A percentile compares a stretch with the other conserved stretches of the same genome.
phyloP scores from a whole-genome alignment of 129 eudicot species.

The Lonicera japonica region DNA sequence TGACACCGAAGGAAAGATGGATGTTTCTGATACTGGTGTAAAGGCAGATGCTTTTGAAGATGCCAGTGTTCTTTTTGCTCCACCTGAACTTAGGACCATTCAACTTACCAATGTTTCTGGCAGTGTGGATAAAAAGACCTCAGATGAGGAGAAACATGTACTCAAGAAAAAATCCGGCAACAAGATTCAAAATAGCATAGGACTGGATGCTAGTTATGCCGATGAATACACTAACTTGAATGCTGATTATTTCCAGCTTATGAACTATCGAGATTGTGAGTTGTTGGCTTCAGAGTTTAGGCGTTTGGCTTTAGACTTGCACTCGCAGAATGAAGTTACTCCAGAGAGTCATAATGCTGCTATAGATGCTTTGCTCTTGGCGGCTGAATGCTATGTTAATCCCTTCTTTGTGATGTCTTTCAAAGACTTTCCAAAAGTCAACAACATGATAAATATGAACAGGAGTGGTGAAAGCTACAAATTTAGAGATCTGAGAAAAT shows the following conservation, averaged over 20 bases:
- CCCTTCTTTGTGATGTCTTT: slow-evolving; percentile 67
- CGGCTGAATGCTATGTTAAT: slow-evolving; percentile 89
- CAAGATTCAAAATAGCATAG: slow-evolving; percentile 10
- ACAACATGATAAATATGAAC: slow-evolving; percentile 7
- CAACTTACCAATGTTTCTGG: slow-evolving; percentile 40
- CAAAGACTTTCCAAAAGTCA: slow-evolving; percentile 25
- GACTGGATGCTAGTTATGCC: slow-evolving; percentile 16
- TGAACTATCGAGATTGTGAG: slow-evolving; percentile 67
- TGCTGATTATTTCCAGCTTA: slow-evolving; percentile 70
- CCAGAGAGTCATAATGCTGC: slow-evolving; percentile 80
- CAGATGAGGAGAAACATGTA: slow-evolving; percentile 37
- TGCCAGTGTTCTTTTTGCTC: slow-evolving; percentile 72
- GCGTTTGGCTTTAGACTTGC: slow-evolving; percentile 77
- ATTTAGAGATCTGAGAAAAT: slow-evolving; percentile 41
- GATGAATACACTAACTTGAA: slow-evolving; percentile 40
- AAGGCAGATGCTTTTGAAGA: slow-evolving; percentile 60
- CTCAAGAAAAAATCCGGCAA: slow-evolving; percentile 18
- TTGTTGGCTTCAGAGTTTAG: slow-evolving; percentile 79
- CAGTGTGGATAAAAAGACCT: slow-evolving; percentile 36
- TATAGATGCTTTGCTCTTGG: slow-evolving; percentile 80
- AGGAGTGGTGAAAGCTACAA: slow-evolving; percentile 24
- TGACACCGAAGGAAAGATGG: slow-evolving; percentile 43
- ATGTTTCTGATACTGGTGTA: slow-evolving; percentile 33
- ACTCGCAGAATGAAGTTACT: slow-evolving; percentile 42
- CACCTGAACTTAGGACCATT: slow-evolving; percentile 57